Conservation (phyloP, 1,284 basidiomycete species). For the Puccinia horiana region DNA sequence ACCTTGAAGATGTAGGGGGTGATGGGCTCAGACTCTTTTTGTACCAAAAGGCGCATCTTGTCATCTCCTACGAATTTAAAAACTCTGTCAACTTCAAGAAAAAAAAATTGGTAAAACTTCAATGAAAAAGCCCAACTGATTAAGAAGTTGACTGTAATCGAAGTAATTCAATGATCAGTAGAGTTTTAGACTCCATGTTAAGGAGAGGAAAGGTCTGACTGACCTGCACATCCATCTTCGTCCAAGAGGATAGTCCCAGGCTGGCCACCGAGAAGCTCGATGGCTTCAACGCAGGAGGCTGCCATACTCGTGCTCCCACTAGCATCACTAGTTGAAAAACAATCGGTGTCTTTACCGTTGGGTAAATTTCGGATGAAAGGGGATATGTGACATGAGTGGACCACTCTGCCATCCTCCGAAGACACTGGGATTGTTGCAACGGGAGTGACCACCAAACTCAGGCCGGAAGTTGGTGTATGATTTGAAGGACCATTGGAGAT, state of each 20-base stretch:
- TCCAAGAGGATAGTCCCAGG: slow-evolving; percentile 38
- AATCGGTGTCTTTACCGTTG: slow-evolving; percentile 42
- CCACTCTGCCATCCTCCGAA: slow-evolving; percentile 43
- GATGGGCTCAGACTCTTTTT: slow-evolving; percentile 46
- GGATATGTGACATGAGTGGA: slow-evolving; percentile 39
- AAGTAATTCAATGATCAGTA: neutral
- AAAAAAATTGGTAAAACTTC: neutral
- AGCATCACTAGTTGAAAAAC: slow-evolving; percentile 42
- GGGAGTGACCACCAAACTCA: slow-evolving; percentile 37
- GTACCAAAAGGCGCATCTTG: slow-evolving; percentile 43
- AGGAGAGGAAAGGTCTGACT: neutral
- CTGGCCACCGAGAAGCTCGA: slow-evolving; percentile 32
- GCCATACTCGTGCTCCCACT: slow-evolving; percentile 49
- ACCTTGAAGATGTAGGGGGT: slow-evolving; percentile 45
- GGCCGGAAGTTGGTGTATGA: slow-evolving; percentile 44
- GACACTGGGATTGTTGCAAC: slow-evolving; percentile 28
- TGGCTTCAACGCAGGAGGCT: slow-evolving; percentile 39
- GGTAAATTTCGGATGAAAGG: slow-evolving; percentile 47
- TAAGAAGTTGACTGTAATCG: slow-evolving; percentile 37
- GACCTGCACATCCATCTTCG: slow-evolving; percentile 47
- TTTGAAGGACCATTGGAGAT: slow-evolving; percentile 48
- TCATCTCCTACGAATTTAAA: slow-evolving; percentile 15
- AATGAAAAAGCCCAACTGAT: slow-evolving; percentile 22
- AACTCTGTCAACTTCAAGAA: neutral
- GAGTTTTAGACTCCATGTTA: neutral